These are phyloP conservation scores for Syzygium syzygioides DNA, from an alignment of 441 rosid species.

Conservation along the genomic window DNA sequence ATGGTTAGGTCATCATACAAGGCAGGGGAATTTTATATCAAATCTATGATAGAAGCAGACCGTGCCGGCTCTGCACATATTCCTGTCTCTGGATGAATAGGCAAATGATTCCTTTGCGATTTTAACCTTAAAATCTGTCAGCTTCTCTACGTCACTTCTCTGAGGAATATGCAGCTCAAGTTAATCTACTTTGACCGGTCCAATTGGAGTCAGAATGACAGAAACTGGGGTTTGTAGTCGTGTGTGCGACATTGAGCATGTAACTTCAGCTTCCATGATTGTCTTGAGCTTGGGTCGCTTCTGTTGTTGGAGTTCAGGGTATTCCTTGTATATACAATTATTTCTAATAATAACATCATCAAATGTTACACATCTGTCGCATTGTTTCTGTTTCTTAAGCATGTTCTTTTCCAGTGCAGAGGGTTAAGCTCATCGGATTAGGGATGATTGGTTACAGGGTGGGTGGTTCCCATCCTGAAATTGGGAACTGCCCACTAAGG, in stretches of 20 bases:
- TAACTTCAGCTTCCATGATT: neutral
- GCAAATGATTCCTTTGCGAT: neutral
- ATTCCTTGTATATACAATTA: neutral
- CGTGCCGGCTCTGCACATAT: slow-evolving; percentile 50
- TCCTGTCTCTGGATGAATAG: slow-evolving; percentile 19
- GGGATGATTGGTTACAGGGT: too few species aligned
- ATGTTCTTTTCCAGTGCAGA: neutral
- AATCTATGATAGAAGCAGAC: slow-evolving; percentile 92
- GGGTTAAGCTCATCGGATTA: neutral
- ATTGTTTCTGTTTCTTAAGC: neutral
- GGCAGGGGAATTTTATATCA: slow-evolving; percentile 98
- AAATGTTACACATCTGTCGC: neutral
- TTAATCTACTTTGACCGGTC: neutral
- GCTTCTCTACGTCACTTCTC: neutral
- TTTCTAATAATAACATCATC: neutral
- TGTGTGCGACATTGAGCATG: neutral
- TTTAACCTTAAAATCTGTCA: neutral
- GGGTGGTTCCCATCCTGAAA: too few species aligned
- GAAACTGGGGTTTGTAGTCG: neutral
- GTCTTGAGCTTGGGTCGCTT: neutral
- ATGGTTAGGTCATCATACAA: slow-evolving; percentile 99
- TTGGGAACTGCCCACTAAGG: too few species aligned
- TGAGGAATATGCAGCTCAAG: neutral
- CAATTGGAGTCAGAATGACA: neutral
- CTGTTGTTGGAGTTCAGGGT: neutral